Evolutionary conservation across 805 yeast species (phyloP), one percentile per base, ranked within the genome.

Genomic region (Ogataea zsoltii): DNA sequence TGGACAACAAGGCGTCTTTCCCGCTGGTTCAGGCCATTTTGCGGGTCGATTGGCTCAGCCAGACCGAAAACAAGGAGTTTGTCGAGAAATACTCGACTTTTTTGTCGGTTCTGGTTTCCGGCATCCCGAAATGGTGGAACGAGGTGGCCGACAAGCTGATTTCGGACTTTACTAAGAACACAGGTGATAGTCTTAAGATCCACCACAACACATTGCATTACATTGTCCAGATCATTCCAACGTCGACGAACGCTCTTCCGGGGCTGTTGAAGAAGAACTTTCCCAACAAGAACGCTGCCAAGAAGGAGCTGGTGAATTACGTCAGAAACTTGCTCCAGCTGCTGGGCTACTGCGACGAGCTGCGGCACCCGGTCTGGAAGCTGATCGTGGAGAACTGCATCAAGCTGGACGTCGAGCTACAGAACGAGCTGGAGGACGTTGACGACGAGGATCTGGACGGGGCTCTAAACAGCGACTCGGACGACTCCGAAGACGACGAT

Each of bases 341-440:
- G 21, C 68, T 82, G 29, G 71, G 74, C 9, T 91, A 92, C 64
- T 87, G 94, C 51, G 79, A 81, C 3, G 97, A 90, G 54, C 68
- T 90, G 51, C 81, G 83, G 54, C 76, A 76, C 51, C 80, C 80
- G 38, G 74, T 88, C 6, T 91, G 97, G 97, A 83, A 85, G 17
- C 65, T 88, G 46, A 73, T 91, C 13, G 70, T 90, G 32, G 96
- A 92, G 63, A 79, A 82, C 50, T 76, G 87, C 45, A 88, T 94
- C 48, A 86, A 88, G 53, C 72, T 94, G 38, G 99, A 92, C 66
- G 97, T 91, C 4, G 98, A 90, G 64, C 72, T 91, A 46, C 96
- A 89, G 58, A 89, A 88, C 60, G 94, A 86, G 56, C 68, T 88
- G 46, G 96, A 90, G 56, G 96, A 88, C 53, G 68, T 85, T 45